Evolutionary conservation across 306 rosid species (phyloP).

Genomic region (Spatholobus suberectus): DNA sequence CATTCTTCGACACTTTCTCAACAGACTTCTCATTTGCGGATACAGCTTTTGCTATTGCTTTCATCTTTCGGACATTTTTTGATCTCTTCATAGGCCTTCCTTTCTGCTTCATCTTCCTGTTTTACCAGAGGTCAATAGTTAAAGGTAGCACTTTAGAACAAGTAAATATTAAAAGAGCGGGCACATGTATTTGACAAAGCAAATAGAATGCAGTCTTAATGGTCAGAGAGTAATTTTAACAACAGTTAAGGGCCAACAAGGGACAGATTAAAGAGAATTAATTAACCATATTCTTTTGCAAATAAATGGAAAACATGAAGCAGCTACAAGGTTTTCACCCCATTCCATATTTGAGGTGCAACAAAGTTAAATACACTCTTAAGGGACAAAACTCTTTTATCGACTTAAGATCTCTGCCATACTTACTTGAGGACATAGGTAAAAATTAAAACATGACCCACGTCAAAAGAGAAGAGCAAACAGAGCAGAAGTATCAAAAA

Average conservation of each 20-base stretch:
- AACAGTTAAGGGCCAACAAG: background rate
- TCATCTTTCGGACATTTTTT: slow-evolving; percentile 70
- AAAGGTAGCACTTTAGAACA: slow-evolving; percentile 22
- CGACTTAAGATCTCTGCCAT: background rate
- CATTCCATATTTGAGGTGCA: background rate
- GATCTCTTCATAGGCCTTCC: slow-evolving; percentile 93
- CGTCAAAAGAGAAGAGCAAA: background rate
- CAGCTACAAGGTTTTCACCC: background rate
- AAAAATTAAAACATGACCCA: background rate
- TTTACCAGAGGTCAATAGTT: slow-evolving; percentile 30
- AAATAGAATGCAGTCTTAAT: background rate
- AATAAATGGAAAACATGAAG: slow-evolving; percentile 10
- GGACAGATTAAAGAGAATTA: background rate
- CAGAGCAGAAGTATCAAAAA: slow-evolving; percentile 5
- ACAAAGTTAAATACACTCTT: too few species aligned
- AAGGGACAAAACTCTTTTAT: background rate
- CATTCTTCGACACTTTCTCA: slow-evolving; percentile 64
- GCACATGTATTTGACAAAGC: background rate
- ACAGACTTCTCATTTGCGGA: slow-evolving; percentile 58
- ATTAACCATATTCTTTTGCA: slow-evolving; percentile 15
- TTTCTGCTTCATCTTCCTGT: slow-evolving; percentile 75
- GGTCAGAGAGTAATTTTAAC: background rate
- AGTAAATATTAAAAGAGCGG: background rate
- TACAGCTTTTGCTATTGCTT: slow-evolving; percentile 75
- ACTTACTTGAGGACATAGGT: background rate